These are phyloP conservation scores for Macrolepiota dolichaula DNA, from an alignment of 768 basidiomycete species.

Conservation along the genomic window DNA sequence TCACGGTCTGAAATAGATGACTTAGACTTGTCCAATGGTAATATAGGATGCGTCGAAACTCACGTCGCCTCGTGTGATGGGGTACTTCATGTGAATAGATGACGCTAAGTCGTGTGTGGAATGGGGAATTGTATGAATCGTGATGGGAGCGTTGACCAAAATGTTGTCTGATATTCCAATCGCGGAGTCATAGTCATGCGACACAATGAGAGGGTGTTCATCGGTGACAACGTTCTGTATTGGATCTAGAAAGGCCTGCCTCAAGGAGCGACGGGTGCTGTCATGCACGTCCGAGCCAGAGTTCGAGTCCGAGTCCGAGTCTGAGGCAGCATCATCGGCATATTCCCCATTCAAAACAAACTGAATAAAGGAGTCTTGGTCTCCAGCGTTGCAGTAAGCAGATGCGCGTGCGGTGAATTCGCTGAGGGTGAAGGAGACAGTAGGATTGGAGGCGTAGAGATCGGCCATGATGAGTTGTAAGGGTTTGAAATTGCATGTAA, in stretches of 20 bases:
- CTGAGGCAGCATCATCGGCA: not conserved
- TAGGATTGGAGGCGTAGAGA: not conserved
- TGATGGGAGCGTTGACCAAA: slow-evolving; percentile 2
- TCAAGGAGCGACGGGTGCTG: not conserved
- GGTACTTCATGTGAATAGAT: not conserved
- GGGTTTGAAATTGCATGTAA: too few species aligned
- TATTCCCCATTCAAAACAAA: not conserved
- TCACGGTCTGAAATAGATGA: too few species aligned
- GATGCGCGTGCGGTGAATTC: too few species aligned
- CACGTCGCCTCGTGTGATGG: not conserved
- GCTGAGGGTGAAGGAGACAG: too few species aligned
- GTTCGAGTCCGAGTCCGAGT: too few species aligned
- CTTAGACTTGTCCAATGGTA: not conserved
- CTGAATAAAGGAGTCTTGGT: too few species aligned
- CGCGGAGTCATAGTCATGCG: too few species aligned
- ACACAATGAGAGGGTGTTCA: not conserved
- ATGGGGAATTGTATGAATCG: not conserved
- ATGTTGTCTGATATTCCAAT: slow-evolving; percentile 13
- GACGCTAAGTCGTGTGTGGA: too few species aligned
- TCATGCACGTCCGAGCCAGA: too few species aligned
- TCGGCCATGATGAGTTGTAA: too few species aligned
- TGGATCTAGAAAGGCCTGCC: not conserved
- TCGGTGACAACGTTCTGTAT: not conserved
- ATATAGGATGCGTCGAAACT: not conserved
- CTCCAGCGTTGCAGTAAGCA: too few species aligned